Conservation (phyloP, 495 filamentous ascomycete species). For the Aspergillus bridgeri region DNA sequence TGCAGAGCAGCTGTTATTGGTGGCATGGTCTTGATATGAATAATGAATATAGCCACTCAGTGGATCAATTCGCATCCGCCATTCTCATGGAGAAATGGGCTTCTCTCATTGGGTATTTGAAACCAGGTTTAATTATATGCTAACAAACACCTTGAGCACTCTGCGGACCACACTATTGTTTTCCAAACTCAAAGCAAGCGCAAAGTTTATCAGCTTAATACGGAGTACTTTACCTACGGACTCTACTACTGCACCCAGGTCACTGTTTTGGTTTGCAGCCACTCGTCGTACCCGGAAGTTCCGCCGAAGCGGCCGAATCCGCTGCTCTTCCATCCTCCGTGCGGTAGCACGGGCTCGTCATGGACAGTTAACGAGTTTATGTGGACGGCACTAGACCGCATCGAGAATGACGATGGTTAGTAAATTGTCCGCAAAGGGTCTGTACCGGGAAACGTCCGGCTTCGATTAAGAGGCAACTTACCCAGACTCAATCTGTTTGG, state of each 20-base stretch:
- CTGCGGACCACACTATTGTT: background rate
- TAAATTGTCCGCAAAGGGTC: background rate
- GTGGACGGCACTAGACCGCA: slow-evolving; percentile 61
- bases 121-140: slow-evolving; percentile 2
- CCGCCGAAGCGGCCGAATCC: slow-evolving; percentile 73
- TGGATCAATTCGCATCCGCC: background rate
- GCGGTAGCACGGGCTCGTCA: slow-evolving; percentile 74
- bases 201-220: background rate
- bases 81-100: background rate
- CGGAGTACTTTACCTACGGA: too few species aligned
- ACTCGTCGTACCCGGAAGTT: slow-evolving; percentile 62
- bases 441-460: background rate
- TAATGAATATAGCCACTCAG: background rate
- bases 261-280: slow-evolving; percentile 78
- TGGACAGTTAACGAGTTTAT: slow-evolving; percentile 85
- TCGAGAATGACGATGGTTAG: slow-evolving; percentile 6
- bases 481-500: slow-evolving; percentile 49
- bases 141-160: background rate
- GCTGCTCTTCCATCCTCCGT: slow-evolving; percentile 83
- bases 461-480: slow-evolving; percentile 19
- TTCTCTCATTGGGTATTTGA: background rate
- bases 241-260: slow-evolving; percentile 54
- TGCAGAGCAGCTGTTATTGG: too few species aligned
- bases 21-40: background rate
- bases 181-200: background rate